Percentiles rank a stretch among this genome's conserved stretches.
phyloP scores from a whole-genome alignment of 164 flowering plant species.

The Echeveria elegans region DNA sequence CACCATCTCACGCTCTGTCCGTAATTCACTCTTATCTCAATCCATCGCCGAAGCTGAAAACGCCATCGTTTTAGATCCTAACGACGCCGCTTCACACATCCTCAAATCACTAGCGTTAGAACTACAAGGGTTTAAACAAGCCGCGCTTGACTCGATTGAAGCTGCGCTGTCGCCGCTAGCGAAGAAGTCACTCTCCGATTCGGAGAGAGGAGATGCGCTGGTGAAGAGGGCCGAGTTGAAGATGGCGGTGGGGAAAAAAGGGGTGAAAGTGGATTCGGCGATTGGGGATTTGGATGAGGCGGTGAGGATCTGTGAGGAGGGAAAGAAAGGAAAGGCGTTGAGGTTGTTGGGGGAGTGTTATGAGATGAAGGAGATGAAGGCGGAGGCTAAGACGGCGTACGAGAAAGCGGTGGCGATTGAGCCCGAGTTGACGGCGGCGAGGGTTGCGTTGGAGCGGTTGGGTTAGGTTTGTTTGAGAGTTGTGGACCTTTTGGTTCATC shows the following conservation, averaged over 20 bases:
- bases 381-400: constrained; percentile 54
- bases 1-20: constrained; percentile 17
- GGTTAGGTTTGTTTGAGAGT: not conserved
- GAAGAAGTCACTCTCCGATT: constrained; percentile 34
- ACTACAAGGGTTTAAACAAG: constrained; percentile 39
- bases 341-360: constrained; percentile 54
- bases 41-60: constrained; percentile 56
- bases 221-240: constrained; percentile 66
- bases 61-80: constrained; percentile 58
- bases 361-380: constrained; percentile 35
- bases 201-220: constrained; percentile 66
- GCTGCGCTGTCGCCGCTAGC: constrained; percentile 58
- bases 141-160: constrained; percentile 43
- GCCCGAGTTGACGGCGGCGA: constrained; percentile 25
- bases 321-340: constrained; percentile 29
- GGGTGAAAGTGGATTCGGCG: constrained; percentile 48
- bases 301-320: constrained; percentile 34
- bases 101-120: constrained; percentile 67
- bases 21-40: constrained; percentile 36
- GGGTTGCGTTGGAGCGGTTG: constrained; percentile 34
- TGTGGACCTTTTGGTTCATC: no score
- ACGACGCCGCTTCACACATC: constrained; percentile 82
- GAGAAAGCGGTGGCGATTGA: constrained; percentile 34
- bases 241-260: constrained; percentile 14
- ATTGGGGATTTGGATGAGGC: constrained; percentile 49